phyloP scores from a whole-genome alignment of 2,329 filamentous ascomycete genomes.

The Botryotinia globosa region DNA sequence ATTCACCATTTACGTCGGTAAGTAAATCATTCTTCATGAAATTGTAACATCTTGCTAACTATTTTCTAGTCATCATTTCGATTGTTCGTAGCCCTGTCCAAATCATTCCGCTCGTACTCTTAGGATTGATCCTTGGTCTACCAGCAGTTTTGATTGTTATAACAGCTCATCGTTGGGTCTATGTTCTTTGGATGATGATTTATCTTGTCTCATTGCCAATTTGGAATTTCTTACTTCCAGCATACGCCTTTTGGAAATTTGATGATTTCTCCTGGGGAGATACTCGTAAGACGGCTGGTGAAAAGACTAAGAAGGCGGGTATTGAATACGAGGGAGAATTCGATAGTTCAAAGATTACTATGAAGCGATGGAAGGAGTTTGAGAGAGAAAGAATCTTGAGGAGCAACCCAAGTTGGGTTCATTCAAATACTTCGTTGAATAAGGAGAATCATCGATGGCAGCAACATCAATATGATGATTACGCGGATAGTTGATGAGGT shows the following conservation, averaged over 20 bases:
- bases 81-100: slow-evolving; percentile 76
- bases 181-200: slow-evolving; percentile 95
- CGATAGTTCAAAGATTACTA: slow-evolving; percentile 97
- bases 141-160: slow-evolving; percentile 88
- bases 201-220: slow-evolving; percentile 90
- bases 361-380: slow-evolving; percentile 98
- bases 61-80: slow-evolving; percentile 69
- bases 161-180: slow-evolving; percentile 88
- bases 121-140: slow-evolving; percentile 88
- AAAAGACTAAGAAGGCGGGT: slow-evolving; percentile 82
- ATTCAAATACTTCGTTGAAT: slow-evolving; percentile 22
- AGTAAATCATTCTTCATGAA: slow-evolving; percentile 42
- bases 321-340: slow-evolving; percentile 93
- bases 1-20: slow-evolving; percentile 94
- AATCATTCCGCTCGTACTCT: slow-evolving; percentile 83
- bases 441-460: slow-evolving; percentile 26
- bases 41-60: slow-evolving; percentile 23
- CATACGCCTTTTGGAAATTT: slow-evolving; percentile 98
- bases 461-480: slow-evolving; percentile 31
- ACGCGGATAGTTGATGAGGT: slow-evolving; percentile 26
- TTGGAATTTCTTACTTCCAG: slow-evolving; percentile 95
- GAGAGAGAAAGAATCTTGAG: slow-evolving; percentile 61
- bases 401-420: slow-evolving; percentile 25
- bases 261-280: slow-evolving; percentile 99
- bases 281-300: slow-evolving; percentile 89